Base-by-base conservation (phyloP, 768 basidiomycete genomes). In the Austroboletus eburneus region DNA sequence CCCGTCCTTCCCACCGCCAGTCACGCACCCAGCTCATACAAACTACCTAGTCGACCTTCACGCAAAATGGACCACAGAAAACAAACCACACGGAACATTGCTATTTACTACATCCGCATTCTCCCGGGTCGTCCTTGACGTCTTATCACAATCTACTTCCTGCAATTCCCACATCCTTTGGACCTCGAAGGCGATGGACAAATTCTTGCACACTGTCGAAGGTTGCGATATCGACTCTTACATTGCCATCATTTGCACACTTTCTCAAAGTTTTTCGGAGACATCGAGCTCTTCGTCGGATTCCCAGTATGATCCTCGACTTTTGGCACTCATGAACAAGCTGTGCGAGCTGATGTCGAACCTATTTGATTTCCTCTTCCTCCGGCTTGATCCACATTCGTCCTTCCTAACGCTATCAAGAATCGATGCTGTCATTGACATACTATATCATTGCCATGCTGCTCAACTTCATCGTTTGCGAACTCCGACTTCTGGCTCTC, bases 1-100 rank as follows among this genome's bases (percentile, higher is more conserved):
- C 23, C 36, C 50, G 16, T 47, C 49, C n/a, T 51, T 43, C 44
- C 46, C 52, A 2, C 63, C 69, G 3, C 65, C 63, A 12, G 61
- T 74, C 35, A 69, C 66, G 16, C 74, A 79, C 43, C 69, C 75
- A 3, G 65, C 69, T 3, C 75, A 80, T 58, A 61, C 65, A 12
- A 65, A 63, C 40, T 81, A 75, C 55, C 70, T 83, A 33, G 49
- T 70, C 14, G 71, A 75, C 37, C 66, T 81, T 23, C 65, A 64
- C 36, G 53, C 58, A n/a, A 61, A 57, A 35, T 81, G 79, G 72
- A 61, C 39, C 40, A 43, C 39, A 16, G 45, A 54, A 40, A 53
- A 56, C 18, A 48, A 35, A 17, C 22, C 36, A 2, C 34, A 48
- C 21, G 34, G 25, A 3, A 10, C 40, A 7, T 44, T 22, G 6